A percentile compares a stretch with the other conserved stretches of the same genome.
Conservation (phyloP, 2,329 filamentous ascomycete genomes). For the Hypoxylon sp. region DNA sequence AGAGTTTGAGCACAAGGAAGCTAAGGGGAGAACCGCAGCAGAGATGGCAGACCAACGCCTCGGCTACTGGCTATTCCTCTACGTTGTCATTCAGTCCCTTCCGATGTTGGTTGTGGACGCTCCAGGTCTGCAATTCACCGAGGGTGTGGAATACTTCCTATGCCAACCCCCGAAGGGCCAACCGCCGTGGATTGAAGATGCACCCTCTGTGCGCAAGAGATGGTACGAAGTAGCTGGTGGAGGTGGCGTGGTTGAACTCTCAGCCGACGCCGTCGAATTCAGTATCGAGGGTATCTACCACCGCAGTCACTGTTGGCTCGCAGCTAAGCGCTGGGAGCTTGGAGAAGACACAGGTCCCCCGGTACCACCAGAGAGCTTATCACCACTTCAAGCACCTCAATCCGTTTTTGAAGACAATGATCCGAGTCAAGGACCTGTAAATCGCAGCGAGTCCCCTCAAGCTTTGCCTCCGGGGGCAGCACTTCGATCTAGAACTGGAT, state of each 20-base stretch:
- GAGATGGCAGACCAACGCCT: constrained; percentile 76
- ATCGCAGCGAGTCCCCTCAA: constrained; percentile 44
- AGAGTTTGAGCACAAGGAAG: constrained; percentile 74
- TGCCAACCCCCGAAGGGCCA: constrained; percentile 78
- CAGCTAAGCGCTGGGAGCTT: constrained; percentile 47
- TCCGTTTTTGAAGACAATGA: constrained; percentile 47
- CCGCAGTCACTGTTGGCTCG: constrained; percentile 49
- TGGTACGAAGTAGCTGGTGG: constrained; percentile 80
- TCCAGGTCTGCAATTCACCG: constrained; percentile 71
- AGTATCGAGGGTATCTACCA: constrained; percentile 49
- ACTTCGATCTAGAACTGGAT: constrained; percentile 39
- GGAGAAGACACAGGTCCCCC: constrained; percentile 38
- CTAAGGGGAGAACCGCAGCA: constrained; percentile 68
- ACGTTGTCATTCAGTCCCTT: constrained; percentile 78
- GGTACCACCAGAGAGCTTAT: constrained; percentile 37
- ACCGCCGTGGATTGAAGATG: constrained; percentile 76
- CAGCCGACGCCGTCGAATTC: constrained; percentile 64
- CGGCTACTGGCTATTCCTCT: constrained; percentile 84
- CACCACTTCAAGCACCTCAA: constrained; percentile 44
- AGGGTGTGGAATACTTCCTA: constrained; percentile 83
- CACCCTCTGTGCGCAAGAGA: constrained; percentile 68
- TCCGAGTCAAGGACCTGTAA: constrained; percentile 38
- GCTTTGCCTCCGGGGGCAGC: constrained; percentile 40
- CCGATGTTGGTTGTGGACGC: constrained; percentile 82
- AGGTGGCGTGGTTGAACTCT: constrained; percentile 65